Percentiles rank a stretch among this genome's conserved stretches.
Evolutionary conservation across 257 asterid species (phyloP).

Genomic region (Solanum microdontum): DNA sequence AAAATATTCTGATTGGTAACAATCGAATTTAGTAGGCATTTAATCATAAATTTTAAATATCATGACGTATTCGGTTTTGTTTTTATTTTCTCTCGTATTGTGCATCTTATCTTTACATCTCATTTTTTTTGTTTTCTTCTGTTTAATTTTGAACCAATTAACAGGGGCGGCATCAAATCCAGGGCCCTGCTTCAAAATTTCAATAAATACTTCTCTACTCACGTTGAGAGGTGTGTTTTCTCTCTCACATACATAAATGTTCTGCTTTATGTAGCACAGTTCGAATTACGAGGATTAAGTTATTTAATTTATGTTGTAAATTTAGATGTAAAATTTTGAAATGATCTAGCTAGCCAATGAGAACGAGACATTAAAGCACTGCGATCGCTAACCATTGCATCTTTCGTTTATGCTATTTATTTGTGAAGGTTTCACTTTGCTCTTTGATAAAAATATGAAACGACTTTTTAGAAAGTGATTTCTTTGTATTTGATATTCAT

Average conservation of each 20-base stretch:
- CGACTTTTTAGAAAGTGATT: not conserved
- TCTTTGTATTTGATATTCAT: too few species aligned
- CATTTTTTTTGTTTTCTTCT: not conserved
- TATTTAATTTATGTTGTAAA: not conserved
- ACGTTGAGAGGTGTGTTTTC: conserved; percentile 14
- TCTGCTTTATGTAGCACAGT: not conserved
- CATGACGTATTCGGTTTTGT: not conserved
- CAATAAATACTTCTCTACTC: conserved; percentile 20
- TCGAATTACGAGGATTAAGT: not conserved
- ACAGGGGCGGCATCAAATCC: conserved; percentile 12
- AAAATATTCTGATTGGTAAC: too few species aligned
- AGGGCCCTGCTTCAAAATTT: conserved; percentile 6
- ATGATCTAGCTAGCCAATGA: not conserved
- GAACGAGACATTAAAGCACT: not conserved
- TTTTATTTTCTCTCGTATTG: not conserved
- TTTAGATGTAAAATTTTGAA: too few species aligned
- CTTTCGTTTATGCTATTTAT: too few species aligned
- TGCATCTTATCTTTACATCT: not conserved
- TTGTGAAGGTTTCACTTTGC: too few species aligned
- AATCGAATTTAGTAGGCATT: too few species aligned
- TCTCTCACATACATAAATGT: not conserved
- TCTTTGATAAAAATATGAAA: not conserved
- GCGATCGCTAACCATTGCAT: not conserved
- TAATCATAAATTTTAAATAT: too few species aligned
- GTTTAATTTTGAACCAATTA: not conserved